Base-by-base conservation (phyloP, 805 yeast species). In the Yamadazyma olivae region DNA sequence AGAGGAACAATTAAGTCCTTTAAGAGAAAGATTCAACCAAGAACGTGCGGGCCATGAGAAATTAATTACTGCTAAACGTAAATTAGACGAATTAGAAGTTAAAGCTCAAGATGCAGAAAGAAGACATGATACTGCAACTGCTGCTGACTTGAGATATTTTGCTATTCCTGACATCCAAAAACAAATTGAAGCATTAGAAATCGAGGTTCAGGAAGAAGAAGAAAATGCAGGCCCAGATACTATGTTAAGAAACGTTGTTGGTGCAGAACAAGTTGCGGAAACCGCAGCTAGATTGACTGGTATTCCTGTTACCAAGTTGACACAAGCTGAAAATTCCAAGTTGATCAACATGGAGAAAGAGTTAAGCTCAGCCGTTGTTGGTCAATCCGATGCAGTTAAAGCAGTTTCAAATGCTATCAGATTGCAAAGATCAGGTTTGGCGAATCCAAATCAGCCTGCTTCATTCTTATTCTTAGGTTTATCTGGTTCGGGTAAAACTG, bases 401-500 rank as follows among this genome's bases (percentile, higher is more conserved):
- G 96, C 97, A 1, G 99, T 93, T 27, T 78, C 98, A 7, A 91
- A 93, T 59, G 95, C 98, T 4, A 86, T 93, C 37, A 79, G 99
- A 63, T 74, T 93, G 51, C 79, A 87, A 13, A 79, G 99, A 59
- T 90, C 98, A 8, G 99, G 99, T 15, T 74, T 93, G 46, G 85
- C 96, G 17, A 93, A 93, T 60, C 99, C 99, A 36, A 77, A 89
- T 61, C 96, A 95, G 48, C 99, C 99, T 5, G 88, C 98, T 0
- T 86, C 96, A 10, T 93, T 93, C 75, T 56, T 93, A 55, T 93
- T 93, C 75, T 70, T 95, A 43, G 99, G 99, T 41, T 75, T 91
- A 41, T 86, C 96, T 2, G 99, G 99, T 51, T 88, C 96, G 5
- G 99, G 99, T 77, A 93, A 93, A 74, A 93, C 99, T 6, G 98